Conservation (phyloP, 352 stramenopile genomes). For the Pseudoperonospora humuli region DNA sequence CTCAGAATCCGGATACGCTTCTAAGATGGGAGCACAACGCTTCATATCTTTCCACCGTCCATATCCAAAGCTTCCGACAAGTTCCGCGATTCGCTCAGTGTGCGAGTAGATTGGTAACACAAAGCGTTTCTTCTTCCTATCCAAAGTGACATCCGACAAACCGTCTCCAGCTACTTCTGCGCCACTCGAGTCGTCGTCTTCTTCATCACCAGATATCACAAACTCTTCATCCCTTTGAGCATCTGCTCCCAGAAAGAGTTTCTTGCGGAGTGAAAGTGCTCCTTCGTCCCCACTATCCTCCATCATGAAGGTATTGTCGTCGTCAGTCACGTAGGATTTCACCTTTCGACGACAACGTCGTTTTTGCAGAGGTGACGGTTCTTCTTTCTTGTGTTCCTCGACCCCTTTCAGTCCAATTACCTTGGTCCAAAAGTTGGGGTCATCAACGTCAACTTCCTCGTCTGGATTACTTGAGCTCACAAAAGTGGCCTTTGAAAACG, state of each 20-base stretch:
- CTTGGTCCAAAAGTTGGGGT: conserved; percentile 94
- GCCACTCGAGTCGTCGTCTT: conserved; percentile 56
- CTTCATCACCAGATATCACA: conserved; percentile 51
- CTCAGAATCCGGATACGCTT: conserved; percentile 33
- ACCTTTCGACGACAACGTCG: conserved; percentile 57
- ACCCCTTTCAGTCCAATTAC: conserved; percentile 82
- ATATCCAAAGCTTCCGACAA: conserved; percentile 68
- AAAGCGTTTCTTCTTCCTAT: conserved; percentile 28
- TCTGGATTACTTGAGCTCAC: conserved; percentile 82
- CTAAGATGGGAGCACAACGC: conserved; percentile 20
- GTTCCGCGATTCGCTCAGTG: conserved; percentile 34
- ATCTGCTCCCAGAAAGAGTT: conserved; percentile 9
- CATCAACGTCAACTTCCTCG: conserved; percentile 86
- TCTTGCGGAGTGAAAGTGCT: conserved; percentile 21
- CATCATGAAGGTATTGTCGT: conserved; percentile 19
- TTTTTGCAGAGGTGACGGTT: conserved; percentile 71
- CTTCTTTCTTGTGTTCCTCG: conserved; percentile 48
- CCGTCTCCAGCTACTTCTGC: conserved; percentile 36
- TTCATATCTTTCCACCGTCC: conserved; percentile 77
- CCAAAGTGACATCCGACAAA: conserved; percentile 9
- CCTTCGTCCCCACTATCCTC: conserved; percentile 54
- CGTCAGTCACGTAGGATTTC: conserved; percentile 66
- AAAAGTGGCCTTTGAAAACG: conserved; percentile 91
- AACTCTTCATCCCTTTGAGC: conserved; percentile 55
- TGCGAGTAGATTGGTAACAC: conserved; percentile 33